Conservation (phyloP, 225 moss, liverwort and hornwort genomes). For the Lunularia cruciata region DNA sequence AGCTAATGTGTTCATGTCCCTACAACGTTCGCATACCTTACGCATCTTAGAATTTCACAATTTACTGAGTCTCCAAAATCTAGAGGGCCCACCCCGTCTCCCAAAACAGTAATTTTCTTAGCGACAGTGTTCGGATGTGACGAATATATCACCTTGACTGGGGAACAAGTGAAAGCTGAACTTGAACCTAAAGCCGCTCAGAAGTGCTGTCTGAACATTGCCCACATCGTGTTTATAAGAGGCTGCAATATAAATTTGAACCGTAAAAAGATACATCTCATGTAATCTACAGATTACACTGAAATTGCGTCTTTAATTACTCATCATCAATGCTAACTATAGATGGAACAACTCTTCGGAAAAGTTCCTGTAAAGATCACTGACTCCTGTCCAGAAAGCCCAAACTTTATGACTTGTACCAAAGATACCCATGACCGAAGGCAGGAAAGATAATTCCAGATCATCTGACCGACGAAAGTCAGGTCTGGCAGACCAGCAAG, state of each 20-base stretch:
- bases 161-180: constrained; percentile 39
- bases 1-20: background rate
- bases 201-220: constrained; percentile 43
- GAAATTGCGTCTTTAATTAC: background rate
- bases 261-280: background rate
- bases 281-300: background rate
- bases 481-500: too few relatives aligned
- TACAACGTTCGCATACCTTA: constrained; percentile 25
- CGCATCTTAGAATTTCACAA: constrained; percentile 15
- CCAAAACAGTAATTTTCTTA: constrained; percentile 20
- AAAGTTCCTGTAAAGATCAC: too few relatives aligned
- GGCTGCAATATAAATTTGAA: constrained; percentile 9
- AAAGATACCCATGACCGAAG: too few relatives aligned
- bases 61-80: constrained; percentile 32
- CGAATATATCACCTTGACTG: constrained; percentile 40
- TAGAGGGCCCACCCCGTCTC: constrained; percentile 24
- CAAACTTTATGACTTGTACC: too few relatives aligned
- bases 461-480: too few relatives aligned
- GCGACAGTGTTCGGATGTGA: constrained; percentile 29
- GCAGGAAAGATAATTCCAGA: too few relatives aligned
- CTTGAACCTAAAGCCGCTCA: constrained; percentile 46
- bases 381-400: too few relatives aligned
- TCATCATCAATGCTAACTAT: too few relatives aligned
- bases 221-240: constrained; percentile 37
- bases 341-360: too few relatives aligned